Evolutionary conservation across 345 rosid genomes (phyloP), one percentile per base, ranked within the genome.

Genomic region (Heritiera littoralis): DNA sequence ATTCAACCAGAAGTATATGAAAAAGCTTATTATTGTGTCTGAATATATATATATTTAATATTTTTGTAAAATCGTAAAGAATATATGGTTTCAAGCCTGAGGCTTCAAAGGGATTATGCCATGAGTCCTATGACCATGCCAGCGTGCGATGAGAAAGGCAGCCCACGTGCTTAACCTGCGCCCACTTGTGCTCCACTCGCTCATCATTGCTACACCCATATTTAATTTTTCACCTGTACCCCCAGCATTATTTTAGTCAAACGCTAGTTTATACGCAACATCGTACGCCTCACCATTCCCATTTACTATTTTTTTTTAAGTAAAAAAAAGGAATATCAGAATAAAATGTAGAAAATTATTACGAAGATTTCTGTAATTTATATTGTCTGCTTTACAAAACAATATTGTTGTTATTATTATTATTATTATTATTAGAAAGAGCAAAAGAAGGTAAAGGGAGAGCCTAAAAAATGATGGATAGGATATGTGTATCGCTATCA

Each of bases 131-230:
- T 72, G 76, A 71, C 23, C 60, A 51, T 32, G 81, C 71, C 89
- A 89, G 91, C 89, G 94, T 89, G 96, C 93, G 70, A 88, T 77
- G 85, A 84, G 85, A 87, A 86, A 81, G 84, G 86, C 84, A 86
- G 85, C 89, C 95, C 98, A 92, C 98, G 90, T 92, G 95, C 93
- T 84, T 89, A 85, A 88, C 88, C 90, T 88, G 88, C 87, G 87
- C 91, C 92, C 94, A 91, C 90, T 76, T 84, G 82, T 79, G 81
- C 70, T 81, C 85, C 77, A 81, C 84, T 65, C 82, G 74, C 94
- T 89, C 98, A 95, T 92, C 95, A 93, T 91, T 92, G 91, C 90
- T 83, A 61, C 81, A 40, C 78, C 81, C 63, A 72, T 78, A 58
- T 75, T 32, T 72, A 17, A 45, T 60, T 72, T 80, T 74, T 77